Evolutionary conservation across 2,329 filamentous ascomycete species (phyloP).

Genomic region (Trichothecium roseum): DNA sequence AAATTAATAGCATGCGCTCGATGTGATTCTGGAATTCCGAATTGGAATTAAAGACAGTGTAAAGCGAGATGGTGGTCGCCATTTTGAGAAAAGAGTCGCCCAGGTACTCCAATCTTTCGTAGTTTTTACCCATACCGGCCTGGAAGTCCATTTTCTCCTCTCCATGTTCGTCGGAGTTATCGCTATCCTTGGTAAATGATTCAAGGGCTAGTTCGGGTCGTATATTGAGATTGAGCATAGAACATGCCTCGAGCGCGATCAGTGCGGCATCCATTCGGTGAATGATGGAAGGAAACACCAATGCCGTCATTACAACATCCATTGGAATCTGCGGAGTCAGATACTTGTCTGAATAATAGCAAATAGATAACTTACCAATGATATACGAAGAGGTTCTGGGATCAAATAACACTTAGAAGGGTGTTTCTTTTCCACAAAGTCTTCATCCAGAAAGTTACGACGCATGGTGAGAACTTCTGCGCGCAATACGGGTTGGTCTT

Average conservation of each 20-base stretch:
- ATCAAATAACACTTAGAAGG: slow-evolving; percentile 54
- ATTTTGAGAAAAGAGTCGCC: slow-evolving; percentile 87
- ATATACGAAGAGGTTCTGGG: slow-evolving; percentile 67
- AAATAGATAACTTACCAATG: slow-evolving; percentile 46
- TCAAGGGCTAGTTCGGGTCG: slow-evolving; percentile 66
- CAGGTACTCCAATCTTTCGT: slow-evolving; percentile 78
- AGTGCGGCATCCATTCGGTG: slow-evolving; percentile 74
- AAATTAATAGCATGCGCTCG: slow-evolving; percentile 80
- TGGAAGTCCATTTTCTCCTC: slow-evolving; percentile 63
- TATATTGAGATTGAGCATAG: slow-evolving; percentile 53
- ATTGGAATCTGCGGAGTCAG: slow-evolving; percentile 46
- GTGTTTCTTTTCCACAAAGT: slow-evolving; percentile 36
- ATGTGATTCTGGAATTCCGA: slow-evolving; percentile 86
- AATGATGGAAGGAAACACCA: slow-evolving; percentile 74
- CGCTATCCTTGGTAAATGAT: slow-evolving; percentile 85
- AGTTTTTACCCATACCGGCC: slow-evolving; percentile 82
- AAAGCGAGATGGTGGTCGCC: slow-evolving; percentile 83
- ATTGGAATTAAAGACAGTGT: slow-evolving; percentile 62
- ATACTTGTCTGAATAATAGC: neutral
- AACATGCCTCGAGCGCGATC: slow-evolving; percentile 67
- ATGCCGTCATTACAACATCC: slow-evolving; percentile 59
- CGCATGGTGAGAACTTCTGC: slow-evolving; percentile 65
- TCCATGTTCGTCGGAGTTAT: slow-evolving; percentile 66
- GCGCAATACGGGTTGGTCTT: slow-evolving; percentile 71
- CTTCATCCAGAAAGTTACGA: slow-evolving; percentile 74